Evolutionary conservation across 345 rosid genomes (phyloP).

Genomic region (Populus ilicifolia): DNA sequence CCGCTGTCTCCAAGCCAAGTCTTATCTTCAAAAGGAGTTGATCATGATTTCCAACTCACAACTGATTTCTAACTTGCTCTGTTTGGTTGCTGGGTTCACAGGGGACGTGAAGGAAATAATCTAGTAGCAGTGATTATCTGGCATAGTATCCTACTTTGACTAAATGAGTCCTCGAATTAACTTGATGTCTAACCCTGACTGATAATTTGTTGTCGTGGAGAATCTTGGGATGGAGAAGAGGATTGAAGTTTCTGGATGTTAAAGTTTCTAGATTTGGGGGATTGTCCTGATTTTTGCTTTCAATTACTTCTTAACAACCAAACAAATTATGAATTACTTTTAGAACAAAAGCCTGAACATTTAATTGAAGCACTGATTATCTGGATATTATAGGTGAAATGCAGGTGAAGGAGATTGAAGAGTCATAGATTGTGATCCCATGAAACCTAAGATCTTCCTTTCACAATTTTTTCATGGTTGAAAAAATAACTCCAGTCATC

Average conservation of each 20-base stretch:
- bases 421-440: not conserved
- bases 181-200: not conserved
- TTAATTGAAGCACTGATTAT: not conserved
- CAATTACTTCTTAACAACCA: not conserved
- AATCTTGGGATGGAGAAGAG: not conserved
- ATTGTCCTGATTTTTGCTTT: not conserved
- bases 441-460: not conserved
- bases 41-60: not conserved
- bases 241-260: not conserved
- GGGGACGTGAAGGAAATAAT: not conserved
- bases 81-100: not conserved
- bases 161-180: no score
- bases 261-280: not conserved
- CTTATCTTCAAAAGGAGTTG: slow-evolving; percentile 91
- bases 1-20: slow-evolving; percentile 88
- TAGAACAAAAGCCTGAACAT: not conserved
- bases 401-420: not conserved
- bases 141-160: not conserved
- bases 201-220: not conserved
- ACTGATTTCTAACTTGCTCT: not conserved
- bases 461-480: not conserved
- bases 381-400: not conserved
- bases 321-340: not conserved
- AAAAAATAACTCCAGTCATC: not conserved
- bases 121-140: not conserved